Base-by-base conservation (phyloP, 768 basidiomycete genomes). In the Trametes cubensis region DNA sequence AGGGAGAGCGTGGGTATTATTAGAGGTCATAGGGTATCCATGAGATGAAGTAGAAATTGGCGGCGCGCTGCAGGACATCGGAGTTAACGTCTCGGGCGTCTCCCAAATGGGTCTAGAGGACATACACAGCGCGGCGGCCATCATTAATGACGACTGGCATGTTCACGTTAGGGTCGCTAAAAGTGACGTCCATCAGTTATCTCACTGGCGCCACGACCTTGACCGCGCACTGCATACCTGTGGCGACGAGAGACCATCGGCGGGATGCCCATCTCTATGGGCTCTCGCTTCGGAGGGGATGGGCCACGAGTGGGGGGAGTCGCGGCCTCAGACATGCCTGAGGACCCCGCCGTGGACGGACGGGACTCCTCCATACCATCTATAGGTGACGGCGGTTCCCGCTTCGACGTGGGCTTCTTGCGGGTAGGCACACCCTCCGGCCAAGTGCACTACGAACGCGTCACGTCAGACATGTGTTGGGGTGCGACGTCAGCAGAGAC, bases 341-440 rank as follows among this genome's bases (percentile, higher is more conserved):
- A 87, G 38, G 89, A 91, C 17, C 84, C 85, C n/a, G 88, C 86
- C 11, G 90, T 90, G 1, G 88, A 90, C 38, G 88, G 88, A 34
- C 86, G 78, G 41, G 81, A 82, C 62, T 88, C 88, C 38, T 88
- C 88, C 38, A 65, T 49, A 28, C 70, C 69, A 21, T 79, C 69
- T 13, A 83, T 79, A 51, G 88, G 86, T 11, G 66, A 60, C n/a
- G 66, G 55, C 1, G 71, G 58, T 39, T 71, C 70, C 69, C 85
- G 86, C 66, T 82, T 79, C 1, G 79, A 73, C 1, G 80, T 61
- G 30, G 83, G 78, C 75, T 88, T 89, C 76, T 89, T 91, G 62
- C 89, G 83, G 38, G 84, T 73, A 26, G 88, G 86, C n/a, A 86
- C 82, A 7, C 85, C 86, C 70, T 92, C 90, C 7, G 91, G 91